phyloP scores from a whole-genome alignment of 2,329 filamentous ascomycete genomes.

The Cytospora schulzeri region DNA sequence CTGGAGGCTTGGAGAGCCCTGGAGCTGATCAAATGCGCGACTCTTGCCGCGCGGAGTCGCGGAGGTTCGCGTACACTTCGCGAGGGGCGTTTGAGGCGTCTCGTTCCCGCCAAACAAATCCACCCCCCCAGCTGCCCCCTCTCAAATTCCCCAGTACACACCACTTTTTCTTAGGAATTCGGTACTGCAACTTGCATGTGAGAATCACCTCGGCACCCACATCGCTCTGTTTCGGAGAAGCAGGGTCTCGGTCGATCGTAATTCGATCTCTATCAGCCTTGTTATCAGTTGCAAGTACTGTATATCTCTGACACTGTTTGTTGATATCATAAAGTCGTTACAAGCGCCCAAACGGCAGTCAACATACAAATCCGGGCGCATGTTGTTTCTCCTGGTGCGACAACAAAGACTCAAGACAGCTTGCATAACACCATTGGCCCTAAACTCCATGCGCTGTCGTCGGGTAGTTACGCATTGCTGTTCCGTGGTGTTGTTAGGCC shows the following conservation, averaged over 20 bases:
- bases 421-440: slow-evolving; percentile 4
- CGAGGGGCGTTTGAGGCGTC: slow-evolving; percentile 2
- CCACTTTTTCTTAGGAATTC: not conserved
- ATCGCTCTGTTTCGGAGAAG: slow-evolving; percentile 10
- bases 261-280: slow-evolving; percentile 1
- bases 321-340: not conserved
- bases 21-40: no score
- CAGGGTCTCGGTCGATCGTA: slow-evolving; percentile 17
- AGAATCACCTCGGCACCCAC: slow-evolving; percentile 6
- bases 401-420: not conserved
- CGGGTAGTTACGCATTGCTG: slow-evolving; percentile 30
- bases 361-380: not conserved
- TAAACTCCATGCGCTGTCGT: slow-evolving; percentile 26
- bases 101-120: not conserved
- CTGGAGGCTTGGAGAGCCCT: no score
- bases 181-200: slow-evolving; percentile 17
- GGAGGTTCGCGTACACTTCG: slow-evolving; percentile 18
- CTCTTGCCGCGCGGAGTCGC: not conserved
- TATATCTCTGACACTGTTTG: slow-evolving; percentile 8
- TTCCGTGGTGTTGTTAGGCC: slow-evolving; percentile 23
- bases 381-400: slow-evolving; percentile 4
- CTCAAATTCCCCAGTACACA: not conserved
- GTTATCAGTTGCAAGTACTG: not conserved
- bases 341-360: not conserved
- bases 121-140: not conserved